Conservation (phyloP, 805 yeast species). For the Candida sakaeoensis region DNA sequence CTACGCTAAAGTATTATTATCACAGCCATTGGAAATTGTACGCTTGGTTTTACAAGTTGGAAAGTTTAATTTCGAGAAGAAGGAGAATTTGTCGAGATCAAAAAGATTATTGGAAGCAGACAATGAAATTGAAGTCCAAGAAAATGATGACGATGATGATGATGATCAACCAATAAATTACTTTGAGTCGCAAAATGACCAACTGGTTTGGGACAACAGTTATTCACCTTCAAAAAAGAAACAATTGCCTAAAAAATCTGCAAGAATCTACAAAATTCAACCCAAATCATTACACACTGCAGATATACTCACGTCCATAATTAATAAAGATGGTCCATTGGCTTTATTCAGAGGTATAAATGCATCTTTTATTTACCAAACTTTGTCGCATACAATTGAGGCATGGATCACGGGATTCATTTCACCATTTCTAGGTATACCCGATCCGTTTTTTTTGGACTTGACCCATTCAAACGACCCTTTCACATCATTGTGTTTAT, state of each 20-base stretch:
- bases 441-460: constrained; percentile 86
- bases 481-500: constrained; percentile 58
- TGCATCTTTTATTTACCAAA: constrained; percentile 74
- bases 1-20: constrained; percentile 63
- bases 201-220: constrained; percentile 10
- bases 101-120: constrained; percentile 15
- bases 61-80: constrained; percentile 38
- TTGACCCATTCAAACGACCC: constrained; percentile 79
- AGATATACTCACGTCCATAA: constrained; percentile 60
- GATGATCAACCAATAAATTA: constrained; percentile 31
- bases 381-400: constrained; percentile 71
- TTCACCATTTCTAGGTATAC: constrained; percentile 75
- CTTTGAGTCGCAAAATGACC: constrained; percentile 22
- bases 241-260: constrained; percentile 3
- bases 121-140: not conserved
- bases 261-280: constrained; percentile 31
- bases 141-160: constrained; percentile 8
- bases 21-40: constrained; percentile 88
- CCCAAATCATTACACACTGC: constrained; percentile 61
- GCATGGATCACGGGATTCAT: constrained; percentile 91
- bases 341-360: constrained; percentile 73
- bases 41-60: constrained; percentile 80
- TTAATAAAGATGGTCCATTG: constrained; percentile 66
- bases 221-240: not conserved
- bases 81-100: constrained; percentile 7